A percentile compares a stretch with the other conserved stretches of the same genome.
Conservation (phyloP, 306 rosid genomes). For the Trichosanthes truncata region DNA sequence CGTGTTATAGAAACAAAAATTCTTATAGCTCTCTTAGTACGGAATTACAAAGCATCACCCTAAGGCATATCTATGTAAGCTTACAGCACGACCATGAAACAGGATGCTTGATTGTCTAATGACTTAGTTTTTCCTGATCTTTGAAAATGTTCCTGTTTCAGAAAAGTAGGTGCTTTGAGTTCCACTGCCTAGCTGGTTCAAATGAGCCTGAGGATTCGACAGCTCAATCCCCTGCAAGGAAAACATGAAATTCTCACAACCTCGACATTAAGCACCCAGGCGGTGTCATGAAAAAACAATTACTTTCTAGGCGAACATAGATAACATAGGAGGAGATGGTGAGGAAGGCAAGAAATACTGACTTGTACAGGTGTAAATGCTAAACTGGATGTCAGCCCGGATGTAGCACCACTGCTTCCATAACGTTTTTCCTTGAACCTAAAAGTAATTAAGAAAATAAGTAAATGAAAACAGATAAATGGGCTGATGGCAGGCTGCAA, state of each 20-base stretch:
- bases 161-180: slow-evolving; percentile 94
- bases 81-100: neutral
- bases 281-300: neutral
- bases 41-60: neutral
- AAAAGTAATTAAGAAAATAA: slow-evolving; percentile 13
- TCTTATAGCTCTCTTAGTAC: neutral
- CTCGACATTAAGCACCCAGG: neutral
- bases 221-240: slow-evolving; percentile 75
- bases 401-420: slow-evolving; percentile 93
- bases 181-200: slow-evolving; percentile 90
- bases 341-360: slow-evolving; percentile 6
- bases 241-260: neutral
- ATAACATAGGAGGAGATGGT: neutral
- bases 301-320: neutral
- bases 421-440: slow-evolving; percentile 84
- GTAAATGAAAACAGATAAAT: neutral
- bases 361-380: slow-evolving; percentile 99
- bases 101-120: neutral
- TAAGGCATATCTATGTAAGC: neutral
- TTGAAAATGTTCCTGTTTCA: slow-evolving; percentile 91
- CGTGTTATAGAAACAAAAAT: neutral
- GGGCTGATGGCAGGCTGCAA: neutral
- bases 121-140: slow-evolving; percentile 63
- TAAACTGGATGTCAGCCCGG: slow-evolving; percentile 84
- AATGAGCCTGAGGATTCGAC: slow-evolving; percentile 90